Conservation (phyloP, 2,329 filamentous ascomycete genomes). For the Colletotrichum horii region DNA sequence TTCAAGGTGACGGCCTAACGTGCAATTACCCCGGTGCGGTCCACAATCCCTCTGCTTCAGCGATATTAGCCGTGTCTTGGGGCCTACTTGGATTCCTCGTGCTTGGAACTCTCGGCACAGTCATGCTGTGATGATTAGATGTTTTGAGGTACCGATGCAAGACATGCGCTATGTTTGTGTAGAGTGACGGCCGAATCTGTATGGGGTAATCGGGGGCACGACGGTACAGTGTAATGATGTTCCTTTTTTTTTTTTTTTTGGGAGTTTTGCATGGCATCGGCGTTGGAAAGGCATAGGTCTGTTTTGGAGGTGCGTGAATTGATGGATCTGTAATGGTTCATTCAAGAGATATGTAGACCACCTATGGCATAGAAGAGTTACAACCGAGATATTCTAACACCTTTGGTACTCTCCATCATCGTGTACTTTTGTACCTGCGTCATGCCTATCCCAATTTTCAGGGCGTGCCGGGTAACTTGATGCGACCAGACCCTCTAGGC, state of each 20-base stretch:
- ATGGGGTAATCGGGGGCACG: not conserved
- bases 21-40: slow-evolving; percentile 70
- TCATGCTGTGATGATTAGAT: not conserved
- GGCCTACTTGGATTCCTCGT: slow-evolving; percentile 12
- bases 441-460: not conserved
- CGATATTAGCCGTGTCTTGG: slow-evolving; percentile 27
- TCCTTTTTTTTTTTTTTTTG: too few relatives aligned
- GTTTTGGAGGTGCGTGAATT: not conserved
- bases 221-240: not conserved
- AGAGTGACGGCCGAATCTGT: slow-evolving; percentile 4
- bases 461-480: not conserved
- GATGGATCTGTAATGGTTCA: not conserved
- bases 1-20: slow-evolving; percentile 31
- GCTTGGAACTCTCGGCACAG: not conserved
- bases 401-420: not conserved
- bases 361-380: not conserved
- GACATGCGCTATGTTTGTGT: not conserved
- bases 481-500: not conserved
- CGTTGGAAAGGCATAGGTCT: not conserved
- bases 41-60: slow-evolving; percentile 48
- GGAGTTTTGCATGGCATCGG: slow-evolving; percentile 19
- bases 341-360: not conserved
- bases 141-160: not conserved
- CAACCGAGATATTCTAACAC: not conserved
- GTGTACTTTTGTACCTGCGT: not conserved